These are phyloP conservation scores for Lepiota venenata DNA, from an alignment of 768 basidiomycete species.

Conservation along the genomic window DNA sequence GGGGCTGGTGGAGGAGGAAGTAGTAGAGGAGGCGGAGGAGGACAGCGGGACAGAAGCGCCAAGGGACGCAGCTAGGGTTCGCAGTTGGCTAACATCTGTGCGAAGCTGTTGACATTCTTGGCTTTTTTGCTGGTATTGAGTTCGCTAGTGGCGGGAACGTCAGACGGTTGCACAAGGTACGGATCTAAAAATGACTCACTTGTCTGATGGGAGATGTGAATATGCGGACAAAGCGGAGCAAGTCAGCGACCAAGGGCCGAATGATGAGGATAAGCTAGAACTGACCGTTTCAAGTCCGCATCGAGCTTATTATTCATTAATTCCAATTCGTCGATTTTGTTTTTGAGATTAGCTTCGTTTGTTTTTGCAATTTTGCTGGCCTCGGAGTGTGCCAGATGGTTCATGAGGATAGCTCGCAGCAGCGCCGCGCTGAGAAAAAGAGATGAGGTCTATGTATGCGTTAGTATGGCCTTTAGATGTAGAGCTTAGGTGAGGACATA, in stretches of 20 bases:
- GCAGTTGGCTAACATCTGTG: constrained; percentile 58
- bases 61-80: constrained; percentile 42
- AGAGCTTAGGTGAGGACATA: constrained; percentile 34
- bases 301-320: constrained; percentile 56
- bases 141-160: constrained; percentile 39
- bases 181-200: constrained; percentile 40
- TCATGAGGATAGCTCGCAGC: constrained; percentile 79
- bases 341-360: constrained; percentile 58
- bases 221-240: constrained; percentile 15
- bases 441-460: constrained; percentile 48
- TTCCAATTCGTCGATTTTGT: constrained; percentile 66
- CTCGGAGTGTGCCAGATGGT: constrained; percentile 79
- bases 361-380: constrained; percentile 64
- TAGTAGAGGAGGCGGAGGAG: constrained; percentile 33
- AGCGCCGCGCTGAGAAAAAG: constrained; percentile 75
- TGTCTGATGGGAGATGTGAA: constrained; percentile 38
- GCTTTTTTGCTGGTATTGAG: constrained; percentile 60
- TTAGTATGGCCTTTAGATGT: constrained; percentile 15
- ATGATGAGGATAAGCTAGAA: constrained; percentile 16
- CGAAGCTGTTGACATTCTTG: constrained; percentile 70
- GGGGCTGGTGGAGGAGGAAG: constrained; percentile 25
- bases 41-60: constrained; percentile 33
- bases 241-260: constrained; percentile 13
- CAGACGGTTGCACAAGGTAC: constrained; percentile 13
- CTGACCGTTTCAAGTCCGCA: constrained; percentile 69